These are phyloP conservation scores for Panicum virgatum DNA, from an alignment of 202 grass and related monocot species.

Conservation along the genomic window DNA sequence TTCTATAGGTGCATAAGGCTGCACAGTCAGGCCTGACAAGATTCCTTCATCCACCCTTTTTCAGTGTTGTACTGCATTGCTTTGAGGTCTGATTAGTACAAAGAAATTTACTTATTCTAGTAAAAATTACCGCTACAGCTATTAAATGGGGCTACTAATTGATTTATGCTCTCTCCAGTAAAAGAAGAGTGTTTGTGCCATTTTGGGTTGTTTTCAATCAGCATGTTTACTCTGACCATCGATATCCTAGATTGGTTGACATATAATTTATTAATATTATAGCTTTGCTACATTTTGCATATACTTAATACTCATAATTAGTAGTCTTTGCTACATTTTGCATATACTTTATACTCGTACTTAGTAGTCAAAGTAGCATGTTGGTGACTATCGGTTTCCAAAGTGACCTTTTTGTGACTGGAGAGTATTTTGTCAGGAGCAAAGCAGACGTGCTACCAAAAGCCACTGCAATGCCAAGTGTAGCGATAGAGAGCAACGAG, in stretches of 20 bases:
- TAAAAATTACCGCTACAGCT: background rate
- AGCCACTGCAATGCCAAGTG: background rate
- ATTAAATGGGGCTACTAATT: background rate
- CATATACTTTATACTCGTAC: no score
- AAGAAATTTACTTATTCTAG: slow-evolving; percentile 16
- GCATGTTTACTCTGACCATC: background rate
- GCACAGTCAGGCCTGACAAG: slow-evolving; percentile 5
- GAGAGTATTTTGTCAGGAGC: background rate
- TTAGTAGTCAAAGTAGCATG: background rate
- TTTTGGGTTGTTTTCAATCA: background rate
- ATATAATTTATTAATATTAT: background rate
- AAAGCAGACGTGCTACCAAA: background rate
- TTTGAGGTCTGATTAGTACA: background rate
- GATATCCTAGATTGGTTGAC: background rate
- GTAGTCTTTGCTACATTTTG: no score
- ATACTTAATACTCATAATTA: background rate
- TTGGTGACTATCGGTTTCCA: background rate
- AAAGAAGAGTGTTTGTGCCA: background rate
- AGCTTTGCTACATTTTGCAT: background rate
- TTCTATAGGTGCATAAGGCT: slow-evolving; percentile 7
- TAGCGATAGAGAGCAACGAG: background rate
- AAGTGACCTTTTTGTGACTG: background rate
- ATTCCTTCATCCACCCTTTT: background rate
- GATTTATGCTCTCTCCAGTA: background rate
- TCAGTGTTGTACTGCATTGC: background rate